Conservation (phyloP, 2,329 filamentous ascomycete genomes). For the Arthrobotrys iridis region DNA sequence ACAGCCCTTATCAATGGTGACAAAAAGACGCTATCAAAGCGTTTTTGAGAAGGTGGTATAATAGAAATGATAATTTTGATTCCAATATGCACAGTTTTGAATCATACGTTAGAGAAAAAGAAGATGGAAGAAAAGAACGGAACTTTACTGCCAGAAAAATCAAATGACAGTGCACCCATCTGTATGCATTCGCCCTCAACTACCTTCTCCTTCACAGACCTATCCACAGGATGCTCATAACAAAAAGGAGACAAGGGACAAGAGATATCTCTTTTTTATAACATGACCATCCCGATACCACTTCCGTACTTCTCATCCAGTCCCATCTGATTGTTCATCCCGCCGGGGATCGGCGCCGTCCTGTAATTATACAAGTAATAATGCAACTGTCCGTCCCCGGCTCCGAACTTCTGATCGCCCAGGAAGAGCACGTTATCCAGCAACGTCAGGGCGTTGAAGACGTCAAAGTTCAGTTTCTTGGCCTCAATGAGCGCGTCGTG, state of each 20-base stretch:
- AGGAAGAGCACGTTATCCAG: slow-evolving; percentile 95
- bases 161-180: too few species aligned
- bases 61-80: background rate
- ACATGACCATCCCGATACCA: slow-evolving; percentile 89
- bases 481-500: slow-evolving; percentile 87
- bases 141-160: too few species aligned
- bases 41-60: too few species aligned
- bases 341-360: slow-evolving; percentile 82
- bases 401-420: slow-evolving; percentile 91
- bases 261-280: slow-evolving; percentile 65
- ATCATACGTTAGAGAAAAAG: background rate
- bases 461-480: slow-evolving; percentile 86
- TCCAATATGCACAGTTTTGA: slow-evolving; percentile 18
- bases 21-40: too few species aligned
- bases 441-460: slow-evolving; percentile 93
- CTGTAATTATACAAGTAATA: slow-evolving; percentile 99
- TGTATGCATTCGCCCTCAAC: too few species aligned
- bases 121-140: background rate
- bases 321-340: slow-evolving; percentile 80
- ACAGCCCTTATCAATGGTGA: too few species aligned
- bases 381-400: slow-evolving; percentile 92
- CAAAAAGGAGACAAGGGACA: too few species aligned
- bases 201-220: too few species aligned
- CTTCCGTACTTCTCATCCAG: slow-evolving; percentile 81
- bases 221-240: too few species aligned